Base-by-base conservation (phyloP, 306 rosid species). In the Ammopiptanthus mongolicus region DNA sequence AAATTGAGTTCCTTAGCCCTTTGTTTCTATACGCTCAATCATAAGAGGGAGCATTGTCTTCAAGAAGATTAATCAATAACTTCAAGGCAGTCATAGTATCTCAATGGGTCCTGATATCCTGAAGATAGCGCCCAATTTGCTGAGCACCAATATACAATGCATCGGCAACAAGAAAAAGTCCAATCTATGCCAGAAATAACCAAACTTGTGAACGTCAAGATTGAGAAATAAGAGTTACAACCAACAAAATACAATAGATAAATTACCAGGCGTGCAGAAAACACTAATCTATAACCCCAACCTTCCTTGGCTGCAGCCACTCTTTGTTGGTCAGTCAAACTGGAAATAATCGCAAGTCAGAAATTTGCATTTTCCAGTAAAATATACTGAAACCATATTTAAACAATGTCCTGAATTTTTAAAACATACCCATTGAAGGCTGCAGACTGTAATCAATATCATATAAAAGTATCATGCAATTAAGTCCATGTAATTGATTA, bases 241-340 rank as follows among this genome's bases (percentile, higher is more conserved):
- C 28, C 53, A 14, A 65, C 65, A 53, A 51, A 42, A 62, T 42
- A 28, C 29, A 64, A 51, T 22, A 33, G 57, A 75, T 46, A 47
- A 50, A 44, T 81, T 89, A 95, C 97, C 97, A 95, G 89, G 55
- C 96, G 96, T 5, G 91, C 97, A 28, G 97, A 91, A 80, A 84
- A 95, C 69, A 95, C 79, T 69, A 92, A 81, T 84, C 92, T 86
- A 80, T 92, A 95, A 73, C 88, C 86, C 97, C 97, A 95, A 48
- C 93, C 96, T 84, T 90, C 92, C 86, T 85, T 95, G 55, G 97
- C 90, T 56, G 91, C 97, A 37, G 83, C 90, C 46, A 69, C 90
- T 87, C 97, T 79, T 88, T 95, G 99, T 78, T 92, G 99, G 80
- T 95, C 97, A 2, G 99, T 92, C 93, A 89, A 92, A 82, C 97